A percentile compares a stretch with the other conserved stretches of the same genome.
phyloP scores from a whole-genome alignment of 495 filamentous ascomycete genomes.

The Staphylotrichum tortipilum region DNA sequence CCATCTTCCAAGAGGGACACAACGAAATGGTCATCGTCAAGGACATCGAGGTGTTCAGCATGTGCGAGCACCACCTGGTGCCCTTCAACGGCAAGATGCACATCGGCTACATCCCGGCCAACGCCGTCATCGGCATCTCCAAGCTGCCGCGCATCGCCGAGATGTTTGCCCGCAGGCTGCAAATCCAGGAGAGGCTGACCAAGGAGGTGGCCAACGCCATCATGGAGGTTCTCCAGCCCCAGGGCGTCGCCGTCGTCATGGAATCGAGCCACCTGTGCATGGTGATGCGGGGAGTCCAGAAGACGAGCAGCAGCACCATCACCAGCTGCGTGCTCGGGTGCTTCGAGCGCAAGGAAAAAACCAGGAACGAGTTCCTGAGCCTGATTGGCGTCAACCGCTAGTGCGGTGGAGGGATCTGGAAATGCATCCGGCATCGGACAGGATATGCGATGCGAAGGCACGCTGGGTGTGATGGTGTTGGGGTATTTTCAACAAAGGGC shows the following conservation, averaged over 20 bases:
- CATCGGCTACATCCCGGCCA: slow-evolving; percentile 90
- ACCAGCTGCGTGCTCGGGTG: slow-evolving; percentile 95
- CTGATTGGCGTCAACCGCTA: slow-evolving; percentile 54
- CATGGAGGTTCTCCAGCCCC: slow-evolving; percentile 85
- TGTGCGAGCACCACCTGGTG: slow-evolving; percentile 97
- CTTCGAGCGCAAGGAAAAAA: slow-evolving; percentile 87
- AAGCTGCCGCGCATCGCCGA: slow-evolving; percentile 94
- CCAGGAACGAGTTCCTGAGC: slow-evolving; percentile 85
- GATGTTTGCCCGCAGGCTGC: slow-evolving; percentile 88
- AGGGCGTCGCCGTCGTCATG: slow-evolving; percentile 93
- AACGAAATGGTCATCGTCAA: slow-evolving; percentile 97
- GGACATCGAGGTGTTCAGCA: slow-evolving; percentile 90
- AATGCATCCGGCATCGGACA: background rate
- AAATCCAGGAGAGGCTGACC: slow-evolving; percentile 92
- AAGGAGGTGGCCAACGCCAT: slow-evolving; percentile 94
- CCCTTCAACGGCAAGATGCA: slow-evolving; percentile 98
- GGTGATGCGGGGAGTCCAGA: slow-evolving; percentile 92
- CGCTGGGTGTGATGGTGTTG: background rate
- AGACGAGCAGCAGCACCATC: slow-evolving; percentile 76
- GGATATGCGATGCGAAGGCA: background rate
- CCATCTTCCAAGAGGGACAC: slow-evolving; percentile 94
- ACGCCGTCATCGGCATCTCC: slow-evolving; percentile 83
- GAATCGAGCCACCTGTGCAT: slow-evolving; percentile 97
- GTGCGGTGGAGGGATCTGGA: background rate
- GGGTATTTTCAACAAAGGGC: slow-evolving; percentile 17